Conservation (phyloP, 805 yeast species). For the Yarrowia alimentaria region DNA sequence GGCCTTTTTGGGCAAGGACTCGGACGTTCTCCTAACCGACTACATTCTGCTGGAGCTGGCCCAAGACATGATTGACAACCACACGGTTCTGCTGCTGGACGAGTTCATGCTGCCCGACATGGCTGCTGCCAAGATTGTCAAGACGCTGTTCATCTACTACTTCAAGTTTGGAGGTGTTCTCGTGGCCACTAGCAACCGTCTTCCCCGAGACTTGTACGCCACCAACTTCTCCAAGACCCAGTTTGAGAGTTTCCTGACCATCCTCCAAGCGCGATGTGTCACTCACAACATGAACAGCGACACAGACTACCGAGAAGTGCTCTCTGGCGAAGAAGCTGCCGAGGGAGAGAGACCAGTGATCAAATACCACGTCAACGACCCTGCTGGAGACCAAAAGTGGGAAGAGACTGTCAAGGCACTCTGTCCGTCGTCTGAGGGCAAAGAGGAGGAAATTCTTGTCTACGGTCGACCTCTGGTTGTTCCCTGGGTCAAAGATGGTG, state of each 20-base stretch:
- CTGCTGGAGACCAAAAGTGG: constrained; percentile 12
- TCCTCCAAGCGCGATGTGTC: constrained; percentile 58
- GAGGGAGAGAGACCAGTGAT: neutral
- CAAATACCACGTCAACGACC: constrained; percentile 21
- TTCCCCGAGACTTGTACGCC: constrained; percentile 67
- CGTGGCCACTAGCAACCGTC: constrained; percentile 69
- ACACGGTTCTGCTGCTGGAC: constrained; percentile 61
- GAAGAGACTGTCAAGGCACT: constrained; percentile 8
- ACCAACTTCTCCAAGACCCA: constrained; percentile 60
- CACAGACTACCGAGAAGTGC: constrained; percentile 53
- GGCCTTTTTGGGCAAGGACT: constrained; percentile 33
- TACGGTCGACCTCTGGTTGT: constrained; percentile 55
- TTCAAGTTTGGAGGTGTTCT: constrained; percentile 73
- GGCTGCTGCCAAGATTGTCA: constrained; percentile 68
- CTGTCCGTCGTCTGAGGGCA: constrained; percentile 11
- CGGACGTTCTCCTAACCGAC: constrained; percentile 47
- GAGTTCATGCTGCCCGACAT: constrained; percentile 78
- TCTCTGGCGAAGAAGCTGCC: constrained; percentile 35
- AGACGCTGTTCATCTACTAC: constrained; percentile 62
- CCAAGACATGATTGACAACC: constrained; percentile 55
- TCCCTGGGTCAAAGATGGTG: constrained; percentile 46
- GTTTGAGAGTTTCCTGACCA: constrained; percentile 55
- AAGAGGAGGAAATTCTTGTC: constrained; percentile 44
- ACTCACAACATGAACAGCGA: constrained; percentile 60
- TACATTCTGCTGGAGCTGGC: constrained; percentile 66